Conservation (phyloP, 1,284 basidiomycete genomes). For the Sporisorium graminicola region DNA sequence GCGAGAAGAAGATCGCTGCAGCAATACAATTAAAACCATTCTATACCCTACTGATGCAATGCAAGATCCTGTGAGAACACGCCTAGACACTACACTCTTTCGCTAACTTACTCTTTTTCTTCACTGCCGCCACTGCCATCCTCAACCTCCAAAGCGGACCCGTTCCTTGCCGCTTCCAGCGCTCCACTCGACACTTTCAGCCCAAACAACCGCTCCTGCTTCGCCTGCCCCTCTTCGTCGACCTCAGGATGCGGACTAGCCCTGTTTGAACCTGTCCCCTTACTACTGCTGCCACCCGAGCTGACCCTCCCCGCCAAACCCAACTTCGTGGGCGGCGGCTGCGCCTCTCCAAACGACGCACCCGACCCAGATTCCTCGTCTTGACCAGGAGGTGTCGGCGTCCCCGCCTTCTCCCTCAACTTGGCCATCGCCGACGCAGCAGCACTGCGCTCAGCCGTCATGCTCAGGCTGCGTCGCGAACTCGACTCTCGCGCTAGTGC, state of each 20-base stretch:
- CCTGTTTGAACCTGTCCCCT: not conserved
- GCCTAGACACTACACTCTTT: too few relatives aligned
- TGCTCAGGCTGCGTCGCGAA: constrained; percentile 27
- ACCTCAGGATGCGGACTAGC: constrained; percentile 18
- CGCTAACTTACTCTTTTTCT: too few relatives aligned
- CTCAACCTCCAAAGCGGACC: constrained; percentile 34
- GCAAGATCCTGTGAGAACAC: not conserved
- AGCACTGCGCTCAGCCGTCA: constrained; percentile 41
- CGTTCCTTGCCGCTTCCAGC: constrained; percentile 25
- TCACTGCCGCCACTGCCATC: constrained; percentile 4
- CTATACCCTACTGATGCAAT: too few relatives aligned
- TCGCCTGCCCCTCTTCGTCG: constrained; percentile 1
- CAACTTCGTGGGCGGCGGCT: not conserved
- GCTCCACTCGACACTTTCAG: constrained; percentile 5
- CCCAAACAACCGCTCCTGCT: constrained; percentile 20
- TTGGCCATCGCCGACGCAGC: constrained; percentile 48
- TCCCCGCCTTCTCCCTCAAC: constrained; percentile 26
- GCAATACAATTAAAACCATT: too few relatives aligned
- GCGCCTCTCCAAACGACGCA: constrained; percentile 13
- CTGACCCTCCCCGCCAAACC: not conserved
- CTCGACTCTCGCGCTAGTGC: constrained; percentile 33
- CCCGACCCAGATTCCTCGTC: too few relatives aligned
- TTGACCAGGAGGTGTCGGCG: constrained; percentile 19
- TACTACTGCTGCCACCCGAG: not conserved
- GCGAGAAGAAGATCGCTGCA: too few relatives aligned